Base-by-base conservation (phyloP, 2,329 filamentous ascomycete genomes). In the Huntiella savannae region DNA sequence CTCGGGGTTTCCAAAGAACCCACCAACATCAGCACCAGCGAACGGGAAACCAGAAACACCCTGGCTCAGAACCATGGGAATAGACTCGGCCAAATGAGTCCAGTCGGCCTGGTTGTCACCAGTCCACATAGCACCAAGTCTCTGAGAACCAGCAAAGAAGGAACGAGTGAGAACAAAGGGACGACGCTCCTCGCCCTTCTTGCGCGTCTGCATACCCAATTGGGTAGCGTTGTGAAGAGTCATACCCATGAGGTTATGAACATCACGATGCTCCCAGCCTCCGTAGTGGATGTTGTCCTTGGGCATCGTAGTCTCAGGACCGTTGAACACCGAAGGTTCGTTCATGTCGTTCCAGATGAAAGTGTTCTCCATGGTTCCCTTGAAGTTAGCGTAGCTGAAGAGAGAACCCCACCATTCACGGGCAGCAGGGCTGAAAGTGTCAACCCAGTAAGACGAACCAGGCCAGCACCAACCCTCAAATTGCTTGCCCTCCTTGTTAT, bases 341-440 rank as follows among this genome's bases (percentile, higher is more conserved):
- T 95, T 96, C 91, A 98, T 98, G 60, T 98, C 91, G 60, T 98
- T 98, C 91, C 91, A 98, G 55, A 98, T 76, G 62, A 85, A 95
- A 0, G 84, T 79, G 60, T 96, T 98, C 52, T 79, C 70, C 55
- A 79, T 71, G 1, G 85, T 85, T 41, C 86, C 87, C 61, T 84
- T 83, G 70, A 95, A 98, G 36, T 66, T 73, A 58, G 84, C 77
- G 54, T 92, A 96, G 56, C 82, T 79, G 71, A 93, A 96, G 8
- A 96, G 71, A 2, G 70, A 65, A 54, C 77, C 81, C 88, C 91
- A 98, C 91, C 91, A 98, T 51, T 82, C 75, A 46, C 82, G 75
- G 5, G 86, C 83, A 46, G 80, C 79, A n/a, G 88, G 87, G 58
- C 88, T 96, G 66, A 98, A 96, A 58, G 79, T 81, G 58, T 98